Evolutionary conservation across 768 basidiomycete genomes (phyloP).

Genomic region (Suillus plorans): DNA sequence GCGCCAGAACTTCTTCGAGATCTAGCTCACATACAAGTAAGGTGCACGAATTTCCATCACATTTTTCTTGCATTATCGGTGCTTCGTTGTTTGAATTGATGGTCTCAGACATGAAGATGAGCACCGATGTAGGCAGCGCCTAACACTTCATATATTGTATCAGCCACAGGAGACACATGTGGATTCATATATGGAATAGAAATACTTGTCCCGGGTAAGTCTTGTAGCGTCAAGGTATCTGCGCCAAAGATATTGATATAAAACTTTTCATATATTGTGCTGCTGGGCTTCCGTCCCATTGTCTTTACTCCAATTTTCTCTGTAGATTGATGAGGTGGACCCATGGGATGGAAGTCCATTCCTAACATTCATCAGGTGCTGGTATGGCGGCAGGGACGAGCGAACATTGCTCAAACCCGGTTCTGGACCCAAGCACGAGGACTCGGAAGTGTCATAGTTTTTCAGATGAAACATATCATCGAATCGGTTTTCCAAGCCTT

Average conservation of each 20-base stretch:
- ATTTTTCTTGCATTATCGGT: constrained; percentile 42
- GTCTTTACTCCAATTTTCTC: not conserved
- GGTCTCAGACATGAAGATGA: constrained; percentile 72
- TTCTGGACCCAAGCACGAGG: constrained; percentile 51
- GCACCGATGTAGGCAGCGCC: constrained; percentile 56
- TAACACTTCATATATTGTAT: constrained; percentile 43
- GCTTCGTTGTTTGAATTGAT: constrained; percentile 49
- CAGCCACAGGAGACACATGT: constrained; percentile 41
- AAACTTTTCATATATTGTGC: not conserved
- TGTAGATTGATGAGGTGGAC: constrained; percentile 63
- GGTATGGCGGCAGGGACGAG: constrained; percentile 32
- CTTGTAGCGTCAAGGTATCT: constrained; percentile 36
- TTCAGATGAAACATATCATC: constrained; percentile 58
- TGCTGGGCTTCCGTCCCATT: not conserved
- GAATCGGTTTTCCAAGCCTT: constrained; percentile 64
- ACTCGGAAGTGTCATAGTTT: constrained; percentile 43
- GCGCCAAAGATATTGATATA: constrained; percentile 21
- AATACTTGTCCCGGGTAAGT: constrained; percentile 38
- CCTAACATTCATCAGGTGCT: constrained; percentile 55
- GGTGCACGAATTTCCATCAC: constrained; percentile 59
- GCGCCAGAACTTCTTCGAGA: constrained; percentile 30
- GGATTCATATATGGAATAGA: constrained; percentile 50
- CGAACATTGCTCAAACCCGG: constrained; percentile 52
- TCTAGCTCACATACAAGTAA: constrained; percentile 41
- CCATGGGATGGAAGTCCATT: constrained; percentile 69